Percentiles rank a stretch among this genome's conserved stretches.
Evolutionary conservation across 768 basidiomycete genomes (phyloP).

Genomic region (Boletus tomentosulus): DNA sequence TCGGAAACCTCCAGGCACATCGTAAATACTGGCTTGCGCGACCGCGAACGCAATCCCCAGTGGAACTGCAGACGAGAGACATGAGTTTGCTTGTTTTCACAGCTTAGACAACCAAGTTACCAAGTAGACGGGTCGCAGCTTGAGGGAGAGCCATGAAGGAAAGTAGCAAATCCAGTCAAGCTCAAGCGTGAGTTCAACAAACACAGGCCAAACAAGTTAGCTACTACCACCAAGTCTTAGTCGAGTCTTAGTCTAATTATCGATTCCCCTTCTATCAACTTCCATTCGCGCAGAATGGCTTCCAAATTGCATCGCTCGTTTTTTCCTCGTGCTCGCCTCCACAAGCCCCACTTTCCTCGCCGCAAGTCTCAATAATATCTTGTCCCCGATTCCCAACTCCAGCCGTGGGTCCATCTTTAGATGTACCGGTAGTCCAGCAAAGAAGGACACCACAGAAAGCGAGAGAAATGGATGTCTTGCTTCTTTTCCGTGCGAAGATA

Average conservation of each 20-base stretch:
- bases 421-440: slow-evolving; percentile 77
- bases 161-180: neutral
- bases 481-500: slow-evolving; percentile 90
- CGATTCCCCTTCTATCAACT: slow-evolving; percentile 47
- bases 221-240: neutral
- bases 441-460: slow-evolving; percentile 68
- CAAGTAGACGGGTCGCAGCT: slow-evolving; percentile 44
- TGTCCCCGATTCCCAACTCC: slow-evolving; percentile 82
- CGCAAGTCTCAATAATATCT: slow-evolving; percentile 74
- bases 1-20: slow-evolving; percentile 87
- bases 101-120: slow-evolving; percentile 30
- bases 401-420: slow-evolving; percentile 76
- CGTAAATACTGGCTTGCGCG: slow-evolving; percentile 52
- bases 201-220: slow-evolving; percentile 22
- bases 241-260: slow-evolving; percentile 8
- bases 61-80: slow-evolving; percentile 19
- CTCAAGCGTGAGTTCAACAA: slow-evolving; percentile 10
- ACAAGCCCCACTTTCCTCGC: slow-evolving; percentile 69
- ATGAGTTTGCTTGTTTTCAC: slow-evolving; percentile 9
- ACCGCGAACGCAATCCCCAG: slow-evolving; percentile 41
- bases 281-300: slow-evolving; percentile 84
- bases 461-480: slow-evolving; percentile 89
- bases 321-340: slow-evolving; percentile 73
- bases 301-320: slow-evolving; percentile 97
- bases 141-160: slow-evolving; percentile 49